A percentile compares a stretch with the other conserved stretches of the same genome.
phyloP scores from a whole-genome alignment of 495 filamentous ascomycete genomes.

The Lentithecium fluviatile region DNA sequence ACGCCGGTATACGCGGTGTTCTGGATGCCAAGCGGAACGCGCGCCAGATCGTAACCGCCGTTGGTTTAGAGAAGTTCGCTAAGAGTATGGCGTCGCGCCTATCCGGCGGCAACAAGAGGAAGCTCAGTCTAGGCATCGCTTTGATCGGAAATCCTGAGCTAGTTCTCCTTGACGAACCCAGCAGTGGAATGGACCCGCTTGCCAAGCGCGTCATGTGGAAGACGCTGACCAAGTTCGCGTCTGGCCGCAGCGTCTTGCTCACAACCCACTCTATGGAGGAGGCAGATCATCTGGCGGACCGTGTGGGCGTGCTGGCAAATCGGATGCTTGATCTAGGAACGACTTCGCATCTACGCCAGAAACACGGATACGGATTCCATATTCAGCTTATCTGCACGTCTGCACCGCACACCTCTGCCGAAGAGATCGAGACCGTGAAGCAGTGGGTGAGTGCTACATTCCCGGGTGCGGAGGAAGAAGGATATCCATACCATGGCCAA shows the following conservation, averaged over 20 bases:
- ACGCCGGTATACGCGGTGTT: constrained; percentile 64
- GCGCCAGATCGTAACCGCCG: constrained; percentile 36
- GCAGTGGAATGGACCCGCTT: constrained; percentile 69
- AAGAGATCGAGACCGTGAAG: constrained; percentile 63
- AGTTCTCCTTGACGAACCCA: constrained; percentile 58
- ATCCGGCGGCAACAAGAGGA: constrained; percentile 70
- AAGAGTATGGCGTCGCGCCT: constrained; percentile 59
- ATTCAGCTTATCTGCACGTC: constrained; percentile 38
- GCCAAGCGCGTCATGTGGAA: constrained; percentile 74
- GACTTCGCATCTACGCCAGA: constrained; percentile 55
- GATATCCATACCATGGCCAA: constrained; percentile 77
- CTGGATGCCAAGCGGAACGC: constrained; percentile 58
- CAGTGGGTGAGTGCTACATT: constrained; percentile 60
- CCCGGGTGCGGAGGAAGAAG: constrained; percentile 61
- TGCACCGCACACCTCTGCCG: constrained; percentile 65
- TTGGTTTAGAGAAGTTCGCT: constrained; percentile 52
- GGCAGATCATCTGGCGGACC: constrained; percentile 67
- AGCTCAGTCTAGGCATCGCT: constrained; percentile 67
- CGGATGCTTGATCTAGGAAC: constrained; percentile 70
- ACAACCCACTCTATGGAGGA: constrained; percentile 80
- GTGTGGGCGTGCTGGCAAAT: constrained; percentile 70
- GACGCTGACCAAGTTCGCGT: constrained; percentile 24
- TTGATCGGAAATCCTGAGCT: constrained; percentile 73
- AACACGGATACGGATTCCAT: constrained; percentile 56
- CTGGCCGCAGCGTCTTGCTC: constrained; percentile 36